Evolutionary conservation across 495 filamentous ascomycete species (phyloP), one percentile per base, ranked within the genome.

Genomic region (Xylaria cubensis): DNA sequence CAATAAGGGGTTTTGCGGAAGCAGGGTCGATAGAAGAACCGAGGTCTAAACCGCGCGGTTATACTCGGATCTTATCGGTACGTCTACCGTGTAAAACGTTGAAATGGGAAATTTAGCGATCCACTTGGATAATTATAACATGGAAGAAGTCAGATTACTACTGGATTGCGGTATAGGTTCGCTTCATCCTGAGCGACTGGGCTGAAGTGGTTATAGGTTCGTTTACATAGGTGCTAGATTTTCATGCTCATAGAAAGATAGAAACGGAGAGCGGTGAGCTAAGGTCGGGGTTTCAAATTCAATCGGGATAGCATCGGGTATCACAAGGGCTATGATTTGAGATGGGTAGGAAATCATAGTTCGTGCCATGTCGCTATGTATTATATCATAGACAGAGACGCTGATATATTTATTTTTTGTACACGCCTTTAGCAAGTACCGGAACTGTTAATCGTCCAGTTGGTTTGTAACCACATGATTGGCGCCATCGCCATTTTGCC

Each of bases 311-410:
- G 55, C 15, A n/a, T 17, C 6, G 15, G 26, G 29, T 36, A 3
- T 36, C 6, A 59, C 15, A 36, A 36, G 15, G 32, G 32, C 17
- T 17, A 41, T 39, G n/a, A 19, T 36, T 36, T 19, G 19, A 8
- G 13, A 36, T 34, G 39, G 2, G 58, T 12, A 39, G 34, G 15
- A 32, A 21, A 21, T 39, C 2, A 21, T 21, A 12, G 29, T 61
- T 41, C 17, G 56, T 67, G 50, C 50, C 34, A 56, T 36, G 66
- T 51, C 41, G 39, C 36, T 69, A 59, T 59, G 36, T 26, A 69
- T 69, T 48, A 69, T 69, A n/a, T n/a, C 58, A 61, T 29, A 32
- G 13, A 13, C 41, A 42, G 21, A 44, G 55, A 46, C 53, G 66
- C 66, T 48, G 41, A 39, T 44, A 29, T 13, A 56, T 56, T 12